These are phyloP conservation scores for Oryza rufipogon DNA, from an alignment of 176 grass and related monocot genomes.

Conservation along the genomic window DNA sequence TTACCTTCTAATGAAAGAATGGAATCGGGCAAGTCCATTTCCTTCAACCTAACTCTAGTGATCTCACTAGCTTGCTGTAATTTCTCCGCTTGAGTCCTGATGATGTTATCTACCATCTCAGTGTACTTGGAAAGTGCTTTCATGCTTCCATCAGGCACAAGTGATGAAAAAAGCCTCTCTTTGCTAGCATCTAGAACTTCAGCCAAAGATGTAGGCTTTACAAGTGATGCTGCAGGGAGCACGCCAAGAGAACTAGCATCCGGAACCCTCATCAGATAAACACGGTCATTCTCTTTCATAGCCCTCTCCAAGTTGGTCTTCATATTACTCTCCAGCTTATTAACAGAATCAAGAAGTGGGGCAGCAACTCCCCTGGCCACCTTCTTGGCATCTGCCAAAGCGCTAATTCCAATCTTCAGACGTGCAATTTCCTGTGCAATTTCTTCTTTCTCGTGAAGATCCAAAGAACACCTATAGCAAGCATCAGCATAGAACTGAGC, in stretches of 20 bases:
- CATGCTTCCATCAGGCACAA: constrained; percentile 97
- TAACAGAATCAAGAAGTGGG: constrained; percentile 76
- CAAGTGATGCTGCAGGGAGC: constrained; percentile 80
- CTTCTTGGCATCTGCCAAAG: constrained; percentile 93
- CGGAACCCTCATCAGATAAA: constrained; percentile 97
- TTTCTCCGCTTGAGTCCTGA: constrained; percentile 94
- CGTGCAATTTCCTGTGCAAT: constrained; percentile 95
- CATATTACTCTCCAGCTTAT: constrained; percentile 82
- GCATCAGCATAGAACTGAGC: constrained; percentile 95
- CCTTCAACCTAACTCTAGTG: constrained; percentile 91
- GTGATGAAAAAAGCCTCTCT: constrained; percentile 82
- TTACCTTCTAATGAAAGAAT: constrained; percentile 96
- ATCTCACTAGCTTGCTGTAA: constrained; percentile 97
- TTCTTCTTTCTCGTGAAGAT: constrained; percentile 94
- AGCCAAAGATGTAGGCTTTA: constrained; percentile 70
- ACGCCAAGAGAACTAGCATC: constrained; percentile 70
- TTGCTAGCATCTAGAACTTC: constrained; percentile 96
- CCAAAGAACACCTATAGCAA: constrained; percentile 86
- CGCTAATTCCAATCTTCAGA: constrained; percentile 80
- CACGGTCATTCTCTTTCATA: constrained; percentile 90
- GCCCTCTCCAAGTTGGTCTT: constrained; percentile 91
- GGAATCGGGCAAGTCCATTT: constrained; percentile 99
- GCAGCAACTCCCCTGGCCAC: constrained; percentile 75
- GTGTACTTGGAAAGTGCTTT: constrained; percentile 98
- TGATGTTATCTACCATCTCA: constrained; percentile 95